Conservation (phyloP, 352 stramenopile genomes). For the Globisporangium nodosum region DNA sequence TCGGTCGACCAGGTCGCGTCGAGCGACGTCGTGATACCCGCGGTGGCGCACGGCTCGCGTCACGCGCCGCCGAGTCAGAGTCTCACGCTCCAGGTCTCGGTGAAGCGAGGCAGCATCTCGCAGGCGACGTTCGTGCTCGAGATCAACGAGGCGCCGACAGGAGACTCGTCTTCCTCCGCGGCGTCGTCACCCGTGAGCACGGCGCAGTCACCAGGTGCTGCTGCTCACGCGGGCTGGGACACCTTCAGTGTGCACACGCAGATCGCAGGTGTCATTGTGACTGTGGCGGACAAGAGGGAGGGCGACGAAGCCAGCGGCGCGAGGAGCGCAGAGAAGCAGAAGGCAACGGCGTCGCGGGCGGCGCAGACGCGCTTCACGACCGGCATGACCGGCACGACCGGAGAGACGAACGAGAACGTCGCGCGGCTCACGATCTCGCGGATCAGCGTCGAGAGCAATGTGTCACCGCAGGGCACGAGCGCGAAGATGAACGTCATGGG, state of each 20-base stretch:
- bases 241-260: slow-evolving; percentile 63
- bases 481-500: slow-evolving; percentile 68
- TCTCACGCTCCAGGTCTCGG: slow-evolving; percentile 39
- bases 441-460: slow-evolving; percentile 50
- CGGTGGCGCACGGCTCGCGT: slow-evolving; percentile 17
- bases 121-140: slow-evolving; percentile 68
- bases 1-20: slow-evolving; percentile 41
- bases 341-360: background rate
- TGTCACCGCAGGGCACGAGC: slow-evolving; percentile 32
- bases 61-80: slow-evolving; percentile 9
- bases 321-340: slow-evolving; percentile 7
- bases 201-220: background rate
- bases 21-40: slow-evolving; percentile 45
- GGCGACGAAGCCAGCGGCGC: slow-evolving; percentile 1
- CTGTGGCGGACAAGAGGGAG: slow-evolving; percentile 55
- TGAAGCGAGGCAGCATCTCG: slow-evolving; percentile 73
- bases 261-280: slow-evolving; percentile 62
- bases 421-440: slow-evolving; percentile 61
- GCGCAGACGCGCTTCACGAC: background rate
- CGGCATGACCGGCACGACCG: background rate
- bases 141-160: slow-evolving; percentile 35
- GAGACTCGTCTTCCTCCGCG: slow-evolving; percentile 7
- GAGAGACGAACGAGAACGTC: slow-evolving; percentile 31
- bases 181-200: slow-evolving; percentile 1
- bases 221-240: slow-evolving; percentile 31